Evolutionary conservation across 768 basidiomycete species (phyloP), one percentile per base, ranked within the genome.

Genomic region (Tephrocybe sp.): DNA sequence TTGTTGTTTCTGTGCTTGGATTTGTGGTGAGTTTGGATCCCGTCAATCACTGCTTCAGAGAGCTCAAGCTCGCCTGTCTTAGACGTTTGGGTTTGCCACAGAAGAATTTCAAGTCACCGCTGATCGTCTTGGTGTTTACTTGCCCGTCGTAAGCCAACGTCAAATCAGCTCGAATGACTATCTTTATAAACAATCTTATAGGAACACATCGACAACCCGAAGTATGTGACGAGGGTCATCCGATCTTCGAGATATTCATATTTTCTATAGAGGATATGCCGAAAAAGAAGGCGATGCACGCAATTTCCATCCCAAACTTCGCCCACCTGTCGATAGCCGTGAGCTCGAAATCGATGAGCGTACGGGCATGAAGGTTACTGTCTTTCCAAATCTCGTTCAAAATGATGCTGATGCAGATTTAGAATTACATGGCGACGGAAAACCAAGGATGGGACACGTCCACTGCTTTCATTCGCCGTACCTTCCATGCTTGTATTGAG

Each of bases 171-270:
- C 28, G 7, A 5, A 12, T 30, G 28, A 30, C 5, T 30, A 6
- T 30, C 5, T 12, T 12, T 12, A 30, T 30, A 12, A 30, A 30
- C 12, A 5, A 12, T 30, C 28, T 30, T 20, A 24, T 56, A 79
- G 75, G 84, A 88, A 71, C 88, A 89, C 60, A 88, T 89, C 57
- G 87, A 91, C 62, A 90, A 90, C 57, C 88, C 88, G 1, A 87
- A 84, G 80, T 80, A 58, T 43, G 70, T 41, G 9, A 34, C 10
- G 24, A 21, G 41, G n/a, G 4, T 18, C n/a, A 11, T 15, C 2
- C 24, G 39, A 1, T 8, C 25, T 37, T 7, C 30, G 28, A 48
- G 12, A 36, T 14, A 42, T 18, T 44, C 17, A 57, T 14, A 12
- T 23, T 14, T 28, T 23, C 34, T 24, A 2, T 57, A 86, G 83